phyloP scores from a whole-genome alignment of 208 protist species.

The Leishmania tropica region DNA sequence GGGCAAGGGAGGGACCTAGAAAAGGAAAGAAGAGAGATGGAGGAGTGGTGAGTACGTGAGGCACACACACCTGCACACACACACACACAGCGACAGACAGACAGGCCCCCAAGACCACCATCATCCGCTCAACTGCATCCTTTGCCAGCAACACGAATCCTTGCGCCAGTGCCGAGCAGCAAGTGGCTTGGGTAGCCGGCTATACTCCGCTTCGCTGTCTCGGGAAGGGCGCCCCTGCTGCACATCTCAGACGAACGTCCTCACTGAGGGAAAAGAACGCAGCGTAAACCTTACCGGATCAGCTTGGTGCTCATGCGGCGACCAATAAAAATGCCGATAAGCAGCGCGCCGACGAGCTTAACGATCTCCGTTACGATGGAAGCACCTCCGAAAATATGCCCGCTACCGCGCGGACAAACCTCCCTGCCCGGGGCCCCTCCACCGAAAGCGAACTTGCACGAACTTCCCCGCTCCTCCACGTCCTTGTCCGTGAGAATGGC shows the following conservation, averaged over 20 bases:
- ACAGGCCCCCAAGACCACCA: neutral
- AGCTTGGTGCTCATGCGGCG: slow-evolving; percentile 30
- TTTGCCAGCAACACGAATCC: neutral
- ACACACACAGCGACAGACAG: neutral
- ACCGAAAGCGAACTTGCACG: no score
- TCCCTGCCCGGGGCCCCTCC: no score
- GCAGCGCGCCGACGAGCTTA: slow-evolving; percentile 21
- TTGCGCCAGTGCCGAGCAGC: neutral
- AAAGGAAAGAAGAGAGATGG: neutral
- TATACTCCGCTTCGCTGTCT: neutral
- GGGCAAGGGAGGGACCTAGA: neutral
- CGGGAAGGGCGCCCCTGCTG: neutral
- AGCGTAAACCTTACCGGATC: slow-evolving; percentile 25
- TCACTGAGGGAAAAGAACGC: neutral
- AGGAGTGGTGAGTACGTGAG: neutral
- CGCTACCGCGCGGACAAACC: no score
- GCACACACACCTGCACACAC: neutral
- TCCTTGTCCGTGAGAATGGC: no score
- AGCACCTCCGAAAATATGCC: neutral
- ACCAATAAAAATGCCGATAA: slow-evolving; percentile 38
- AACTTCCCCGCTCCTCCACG: no score
- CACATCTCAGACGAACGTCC: neutral
- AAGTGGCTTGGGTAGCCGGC: no score
- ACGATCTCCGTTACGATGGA: slow-evolving; percentile 20
- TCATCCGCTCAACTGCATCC: neutral